Base-by-base conservation (phyloP, 1,139 yeast species). In the Suhomyces bokatorum region DNA sequence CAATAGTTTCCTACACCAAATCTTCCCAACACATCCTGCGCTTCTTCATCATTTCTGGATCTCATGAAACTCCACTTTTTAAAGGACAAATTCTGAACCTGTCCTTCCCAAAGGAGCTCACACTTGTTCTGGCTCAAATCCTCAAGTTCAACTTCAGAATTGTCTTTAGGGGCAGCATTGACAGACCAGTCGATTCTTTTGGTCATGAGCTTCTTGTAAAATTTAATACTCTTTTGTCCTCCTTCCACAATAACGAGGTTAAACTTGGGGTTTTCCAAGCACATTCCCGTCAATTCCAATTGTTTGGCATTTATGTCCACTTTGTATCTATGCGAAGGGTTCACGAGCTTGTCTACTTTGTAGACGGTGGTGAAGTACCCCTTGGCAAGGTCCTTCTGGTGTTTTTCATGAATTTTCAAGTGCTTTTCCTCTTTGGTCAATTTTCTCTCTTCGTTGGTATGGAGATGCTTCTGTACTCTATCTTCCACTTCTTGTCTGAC, bases 231-330 rank as follows among this genome's bases (percentile, higher is more conserved):
- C 54, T 84, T 80, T 34, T 70, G 72, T 0, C 85, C 83, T 0
- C 97, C 97, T 61, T 86, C 91, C 4, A 81, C 87, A 4, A 88
- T 70, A 1, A 91, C 75, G 40, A 90, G 59, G 40, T 78, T 80
- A 53, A 81, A 77, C 1, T 74, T 74, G 0, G 70, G 71, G 36
- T 66, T 67, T 4, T 59, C 54, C 11, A 74, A 47, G 45, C 75
- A 68, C 28, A 84, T 69, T 0, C 98, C 98, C 8, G 68, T 70
- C 29, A 91, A 65, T 8, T 75, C 78, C 48, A 81, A 62, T 57
- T 90, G 95, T 52, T 81, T 80, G 3, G 96, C 96, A 64, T 88
- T 90, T 47, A 78, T 79, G 55, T 87, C 90, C 16, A 90, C 74
- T 58, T 89, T 89, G 64, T 73, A 89, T 37, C 78, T 67, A 51